Evolutionary conservation across 1,284 basidiomycete genomes (phyloP).

Genomic region (Cutaneotrichosporon daszewskae): DNA sequence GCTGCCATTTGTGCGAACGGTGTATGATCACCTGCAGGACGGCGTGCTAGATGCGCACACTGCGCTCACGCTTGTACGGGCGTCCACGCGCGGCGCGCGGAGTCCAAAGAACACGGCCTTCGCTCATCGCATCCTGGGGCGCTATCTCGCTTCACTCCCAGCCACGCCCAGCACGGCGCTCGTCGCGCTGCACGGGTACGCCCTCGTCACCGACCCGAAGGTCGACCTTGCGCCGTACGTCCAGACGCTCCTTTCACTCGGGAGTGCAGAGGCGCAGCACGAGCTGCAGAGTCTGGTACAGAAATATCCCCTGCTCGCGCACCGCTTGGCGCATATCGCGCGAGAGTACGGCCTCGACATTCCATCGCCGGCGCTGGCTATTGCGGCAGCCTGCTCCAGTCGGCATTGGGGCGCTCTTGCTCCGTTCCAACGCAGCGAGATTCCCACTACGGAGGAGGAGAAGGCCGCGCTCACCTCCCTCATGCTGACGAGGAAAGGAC

Average conservation of each 20-base stretch:
- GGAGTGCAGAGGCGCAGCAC: not conserved
- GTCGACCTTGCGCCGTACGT: not conserved
- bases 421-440: not conserved
- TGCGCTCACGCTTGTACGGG: conserved; percentile 6
- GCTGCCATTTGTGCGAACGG: not conserved
- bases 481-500: not conserved
- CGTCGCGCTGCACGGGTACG: conserved; percentile 7
- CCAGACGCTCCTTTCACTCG: conserved; percentile 2
- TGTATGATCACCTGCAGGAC: not conserved
- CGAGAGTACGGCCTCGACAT: conserved; percentile 1
- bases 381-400: conserved; percentile 11
- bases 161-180: not conserved
- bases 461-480: not conserved
- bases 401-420: conserved; percentile 13
- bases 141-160: conserved; percentile 3
- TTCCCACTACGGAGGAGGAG: not conserved
- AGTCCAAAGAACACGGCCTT: conserved; percentile 4
- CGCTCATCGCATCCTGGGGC: conserved; percentile 3
- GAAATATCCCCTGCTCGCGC: conserved; percentile 8
- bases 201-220: not conserved
- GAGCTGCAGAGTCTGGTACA: not conserved
- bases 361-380: not conserved
- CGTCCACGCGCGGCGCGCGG: conserved; percentile 10
- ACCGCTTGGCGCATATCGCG: conserved; percentile 6
- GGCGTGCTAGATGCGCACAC: conserved; percentile 6